phyloP scores from a whole-genome alignment of 2,329 filamentous ascomycete species.

The Arthrobotrys pseudoclavata region DNA sequence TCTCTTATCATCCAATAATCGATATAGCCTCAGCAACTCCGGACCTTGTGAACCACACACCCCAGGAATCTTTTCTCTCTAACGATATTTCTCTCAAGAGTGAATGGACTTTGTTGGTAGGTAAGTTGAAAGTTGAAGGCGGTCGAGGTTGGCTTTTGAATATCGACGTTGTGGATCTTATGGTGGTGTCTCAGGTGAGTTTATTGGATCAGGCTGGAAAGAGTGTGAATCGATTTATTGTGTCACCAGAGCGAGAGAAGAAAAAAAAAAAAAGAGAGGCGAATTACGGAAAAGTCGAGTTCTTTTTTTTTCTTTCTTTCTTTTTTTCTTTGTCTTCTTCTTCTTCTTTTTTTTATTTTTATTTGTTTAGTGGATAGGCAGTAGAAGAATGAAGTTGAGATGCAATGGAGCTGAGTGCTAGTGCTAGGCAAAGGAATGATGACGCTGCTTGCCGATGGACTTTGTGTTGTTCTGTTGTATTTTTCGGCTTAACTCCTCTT shows the following conservation, averaged over 20 bases:
- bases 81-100: conserved; percentile 22
- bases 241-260: conserved; percentile 35
- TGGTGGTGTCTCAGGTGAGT: conserved; percentile 16
- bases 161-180: conserved; percentile 19
- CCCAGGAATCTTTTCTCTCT: conserved; percentile 25
- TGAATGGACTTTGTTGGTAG: conserved; percentile 16
- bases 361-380: neutral
- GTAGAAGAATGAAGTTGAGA: conserved; percentile 29
- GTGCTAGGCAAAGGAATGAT: conserved; percentile 59
- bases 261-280: neutral
- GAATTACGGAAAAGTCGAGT: conserved; percentile 17
- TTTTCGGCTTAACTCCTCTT: conserved; percentile 16
- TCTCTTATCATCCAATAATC: conserved; percentile 59
- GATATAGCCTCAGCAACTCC: conserved; percentile 59
- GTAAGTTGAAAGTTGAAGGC: conserved; percentile 16
- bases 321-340: no score
- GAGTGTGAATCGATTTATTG: conserved; percentile 38
- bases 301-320: neutral
- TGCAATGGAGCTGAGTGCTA: conserved; percentile 38
- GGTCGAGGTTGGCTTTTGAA: conserved; percentile 23
- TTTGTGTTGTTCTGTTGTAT: conserved; percentile 9
- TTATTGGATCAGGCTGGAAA: conserved; percentile 34
- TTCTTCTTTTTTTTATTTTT: neutral
- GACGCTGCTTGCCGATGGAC: conserved; percentile 24
- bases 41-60: conserved; percentile 49